phyloP scores from a whole-genome alignment of 2,329 filamentous ascomycete species.

The Venturia nashicola region DNA sequence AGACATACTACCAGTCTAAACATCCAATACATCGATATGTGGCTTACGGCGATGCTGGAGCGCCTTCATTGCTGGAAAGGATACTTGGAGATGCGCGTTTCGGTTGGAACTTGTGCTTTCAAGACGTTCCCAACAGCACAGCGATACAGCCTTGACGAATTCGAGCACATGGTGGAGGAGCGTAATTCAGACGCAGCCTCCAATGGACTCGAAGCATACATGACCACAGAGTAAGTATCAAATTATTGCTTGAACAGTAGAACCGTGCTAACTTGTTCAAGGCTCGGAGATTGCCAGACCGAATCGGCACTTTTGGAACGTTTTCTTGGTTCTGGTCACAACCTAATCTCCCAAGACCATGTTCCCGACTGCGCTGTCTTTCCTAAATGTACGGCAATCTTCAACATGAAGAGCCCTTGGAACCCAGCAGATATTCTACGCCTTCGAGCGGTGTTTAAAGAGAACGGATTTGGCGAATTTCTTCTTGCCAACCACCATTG shows the following conservation, averaged over 20 bases:
- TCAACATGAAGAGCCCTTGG: background rate
- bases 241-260: background rate
- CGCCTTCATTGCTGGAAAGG: background rate
- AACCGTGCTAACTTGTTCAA: background rate
- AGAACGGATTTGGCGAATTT: background rate
- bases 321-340: background rate
- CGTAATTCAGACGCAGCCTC: background rate
- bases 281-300: background rate
- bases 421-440: background rate
- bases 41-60: background rate
- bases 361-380: background rate
- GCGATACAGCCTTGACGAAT: background rate
- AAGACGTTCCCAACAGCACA: background rate
- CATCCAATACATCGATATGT: slow-evolving; percentile 3
- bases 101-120: slow-evolving; percentile 4
- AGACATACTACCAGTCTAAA: background rate
- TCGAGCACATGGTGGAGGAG: slow-evolving; percentile 3
- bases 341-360: background rate
- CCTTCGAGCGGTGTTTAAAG: background rate
- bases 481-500: background rate
- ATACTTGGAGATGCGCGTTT: slow-evolving; percentile 2
- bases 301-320: background rate
- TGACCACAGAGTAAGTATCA: background rate
- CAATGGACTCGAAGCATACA: background rate
- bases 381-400: background rate